These are phyloP conservation scores for Mycena galericulata DNA, from an alignment of 768 basidiomycete species.

Conservation along the genomic window DNA sequence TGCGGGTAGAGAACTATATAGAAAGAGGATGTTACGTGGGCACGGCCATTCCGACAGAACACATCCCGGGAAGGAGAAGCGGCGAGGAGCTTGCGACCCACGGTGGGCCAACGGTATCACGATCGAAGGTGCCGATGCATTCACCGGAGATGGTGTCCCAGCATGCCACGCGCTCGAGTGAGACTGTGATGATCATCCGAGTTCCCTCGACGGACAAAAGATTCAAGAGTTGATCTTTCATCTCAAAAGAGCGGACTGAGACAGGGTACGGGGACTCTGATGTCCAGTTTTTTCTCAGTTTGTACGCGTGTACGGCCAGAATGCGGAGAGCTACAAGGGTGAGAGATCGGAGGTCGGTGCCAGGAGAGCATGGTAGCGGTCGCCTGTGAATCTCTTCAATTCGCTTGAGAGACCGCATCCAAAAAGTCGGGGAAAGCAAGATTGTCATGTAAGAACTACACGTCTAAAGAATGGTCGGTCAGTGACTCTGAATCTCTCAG, in stretches of 20 bases:
- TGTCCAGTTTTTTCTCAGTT: no score
- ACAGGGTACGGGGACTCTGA: not conserved
- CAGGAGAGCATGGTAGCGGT: not conserved
- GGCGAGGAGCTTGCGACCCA: not conserved
- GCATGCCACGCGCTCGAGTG: no score
- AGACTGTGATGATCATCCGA: no score
- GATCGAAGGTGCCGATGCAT: no score
- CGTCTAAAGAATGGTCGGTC: no score
- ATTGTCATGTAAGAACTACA: no score
- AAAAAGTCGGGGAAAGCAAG: no score
- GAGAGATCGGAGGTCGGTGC: not conserved
- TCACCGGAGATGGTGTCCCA: no score
- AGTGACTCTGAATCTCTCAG: no score
- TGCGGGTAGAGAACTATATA: not conserved
- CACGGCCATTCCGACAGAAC: not conserved
- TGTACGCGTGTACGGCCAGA: not conserved
- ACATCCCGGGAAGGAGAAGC: not conserved
- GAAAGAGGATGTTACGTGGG: not conserved
- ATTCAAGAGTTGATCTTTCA: not conserved
- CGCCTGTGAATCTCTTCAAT: not conserved
- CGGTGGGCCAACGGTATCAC: not conserved
- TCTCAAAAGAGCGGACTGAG: not conserved
- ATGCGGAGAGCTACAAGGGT: not conserved
- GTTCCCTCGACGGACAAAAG: no score
- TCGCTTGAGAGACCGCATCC: no score